Base-by-base conservation (phyloP, 2,329 filamentous ascomycete genomes). In the Calonectria montana region DNA sequence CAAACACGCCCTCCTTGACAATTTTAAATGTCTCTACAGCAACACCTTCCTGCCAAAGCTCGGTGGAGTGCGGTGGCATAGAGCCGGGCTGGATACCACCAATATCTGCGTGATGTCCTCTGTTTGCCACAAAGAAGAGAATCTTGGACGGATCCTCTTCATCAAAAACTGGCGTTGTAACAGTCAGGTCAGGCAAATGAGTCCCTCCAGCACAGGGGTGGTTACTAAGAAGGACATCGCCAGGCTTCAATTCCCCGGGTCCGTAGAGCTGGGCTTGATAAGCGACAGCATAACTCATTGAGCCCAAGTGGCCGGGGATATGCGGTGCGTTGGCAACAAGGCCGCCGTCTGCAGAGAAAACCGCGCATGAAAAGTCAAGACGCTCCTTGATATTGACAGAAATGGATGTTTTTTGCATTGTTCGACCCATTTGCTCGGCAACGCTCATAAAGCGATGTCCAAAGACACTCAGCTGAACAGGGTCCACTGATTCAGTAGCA, bases 401-500 rank as follows among this genome's bases (percentile, higher is more conserved):
- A 18, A 96, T 92, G 75, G 91, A 91, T 0, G 93, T 95, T 83
- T 95, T 95, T 78, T 95, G 93, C 29, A 96, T 82, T 3, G 93
- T 92, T 65, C 92, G 88, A 0, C 94, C 94, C 93, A 96, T 96
- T 79, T 96, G 94, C 81, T 96, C 94, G 0, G 94, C 94, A 72
- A 96, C 94, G 4, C 92, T 91, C 94, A 96, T 96, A 83, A 96
- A 96, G 2, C 94, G 88, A 81, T 96, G 93, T 0, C 91, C 92
- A 77, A 96, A 96, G 68, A 96, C 92, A 74, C 90, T 93, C 1
- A 96, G 87, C 81, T 94, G 88, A 75, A 96, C 93, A 9, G 93
- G 93, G 78, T 94, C 91, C 2, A 93, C 89, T 55, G 70, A 53
- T 18, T 75, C 39, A 4, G 64, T 66, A 12, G 64, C 64, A 57